Percentiles rank a stretch among this genome's conserved stretches.
Evolutionary conservation across 2,329 filamentous ascomycete genomes (phyloP).

Genomic region (Sphaceloma murrayae): DNA sequence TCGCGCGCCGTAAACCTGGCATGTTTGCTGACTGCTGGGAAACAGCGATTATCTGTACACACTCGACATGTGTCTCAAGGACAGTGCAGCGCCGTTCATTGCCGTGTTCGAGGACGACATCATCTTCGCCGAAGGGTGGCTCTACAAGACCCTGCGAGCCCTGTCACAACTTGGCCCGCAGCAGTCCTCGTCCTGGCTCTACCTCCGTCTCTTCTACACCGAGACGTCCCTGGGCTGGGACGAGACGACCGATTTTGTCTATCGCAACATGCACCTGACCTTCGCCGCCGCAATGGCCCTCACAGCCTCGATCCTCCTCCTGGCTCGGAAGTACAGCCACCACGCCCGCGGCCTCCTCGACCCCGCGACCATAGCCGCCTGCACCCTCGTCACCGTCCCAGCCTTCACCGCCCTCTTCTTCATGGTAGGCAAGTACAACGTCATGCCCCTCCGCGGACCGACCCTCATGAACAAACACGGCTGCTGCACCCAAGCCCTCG

Average conservation of each 20-base stretch:
- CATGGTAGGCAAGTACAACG: slow-evolving; percentile 19
- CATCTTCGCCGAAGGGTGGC: slow-evolving; percentile 31
- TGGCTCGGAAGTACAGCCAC: not conserved
- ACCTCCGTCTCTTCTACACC: slow-evolving; percentile 30
- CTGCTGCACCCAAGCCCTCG: slow-evolving; percentile 30
- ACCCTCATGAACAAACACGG: slow-evolving; percentile 22
- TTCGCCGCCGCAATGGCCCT: slow-evolving; percentile 20
- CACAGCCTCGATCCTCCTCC: slow-evolving; percentile 7
- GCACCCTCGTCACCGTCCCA: slow-evolving; percentile 16
- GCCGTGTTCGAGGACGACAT: slow-evolving; percentile 33
- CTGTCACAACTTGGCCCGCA: not conserved
- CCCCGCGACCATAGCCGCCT: slow-evolving; percentile 5
- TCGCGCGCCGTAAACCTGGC: not conserved
- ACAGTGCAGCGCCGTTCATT: slow-evolving; percentile 28
- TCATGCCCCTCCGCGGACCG: slow-evolving; percentile 18
- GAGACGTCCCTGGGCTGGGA: slow-evolving; percentile 27
- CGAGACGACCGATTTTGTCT: slow-evolving; percentile 9
- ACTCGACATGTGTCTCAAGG: slow-evolving; percentile 24
- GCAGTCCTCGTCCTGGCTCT: slow-evolving; percentile 24
- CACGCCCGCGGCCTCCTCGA: slow-evolving; percentile 15
- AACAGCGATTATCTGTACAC: slow-evolving; percentile 27
- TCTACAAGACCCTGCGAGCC: slow-evolving; percentile 25
- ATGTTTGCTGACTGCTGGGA: not conserved
- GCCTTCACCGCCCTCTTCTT: slow-evolving; percentile 19
- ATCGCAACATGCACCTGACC: slow-evolving; percentile 17